Base-by-base conservation (phyloP, 805 yeast genomes). In the Nematodospora valgi region DNA sequence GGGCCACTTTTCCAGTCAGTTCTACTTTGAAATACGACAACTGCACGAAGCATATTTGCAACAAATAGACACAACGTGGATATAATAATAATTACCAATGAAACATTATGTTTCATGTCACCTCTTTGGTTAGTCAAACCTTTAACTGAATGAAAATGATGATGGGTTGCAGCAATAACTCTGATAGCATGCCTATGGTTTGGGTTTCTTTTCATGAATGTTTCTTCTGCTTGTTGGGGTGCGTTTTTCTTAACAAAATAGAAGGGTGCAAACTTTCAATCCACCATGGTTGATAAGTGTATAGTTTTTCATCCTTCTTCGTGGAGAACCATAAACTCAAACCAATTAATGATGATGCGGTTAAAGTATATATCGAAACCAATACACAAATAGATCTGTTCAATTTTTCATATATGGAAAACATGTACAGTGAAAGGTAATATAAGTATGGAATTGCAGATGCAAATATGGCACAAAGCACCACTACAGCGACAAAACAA, bases 271-370 rank as follows among this genome's bases (percentile, higher is more conserved):
- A 81, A 4, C 76, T 69, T 52, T 79, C 78, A 49, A 84, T 78
- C 93, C 93, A 84, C 73, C 81, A 79, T 23, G 93, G 86, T 52
- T 78, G 85, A 53, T 76, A 82, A 43, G 78, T 76, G 46, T 74
- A 69, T 25, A 79, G 64, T 23, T 59, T 53, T 41, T 68, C 70
- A 40, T 76, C 77, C 24, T 57, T 60, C 20, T 61, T 40, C 5
- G 83, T 74, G 13, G 86, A 78, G 47, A 79, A 58, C 29, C 71
- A 38, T 48, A 62, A 82, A 1, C 87, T 76, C 27, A 71, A 51
- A 0, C 53, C 50, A 19, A 80, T 62, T 48, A 83, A 63, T 6
- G 51, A 29, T 30, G 74, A 50, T 2, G 87, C 76, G 1, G 77
- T 51, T 23, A 71, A 52, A 2, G 84, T 73, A 53, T 80, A 83